These are phyloP conservation scores for Colletotrichum sp. DNA, from an alignment of 2,329 filamentous ascomycete genomes.

Conservation along the genomic window DNA sequence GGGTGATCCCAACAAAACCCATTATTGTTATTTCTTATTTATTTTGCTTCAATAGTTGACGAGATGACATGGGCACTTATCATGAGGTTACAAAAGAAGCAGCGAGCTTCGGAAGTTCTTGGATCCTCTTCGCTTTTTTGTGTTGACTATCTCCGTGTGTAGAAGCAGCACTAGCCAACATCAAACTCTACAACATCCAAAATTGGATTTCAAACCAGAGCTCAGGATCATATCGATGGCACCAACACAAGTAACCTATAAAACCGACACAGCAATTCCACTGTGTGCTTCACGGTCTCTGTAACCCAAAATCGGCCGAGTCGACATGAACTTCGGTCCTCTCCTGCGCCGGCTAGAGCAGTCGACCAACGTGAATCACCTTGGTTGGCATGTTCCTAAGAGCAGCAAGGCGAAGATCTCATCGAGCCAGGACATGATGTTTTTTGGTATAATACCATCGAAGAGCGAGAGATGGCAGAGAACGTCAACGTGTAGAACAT, in stretches of 20 bases:
- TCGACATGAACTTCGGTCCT: rapidly evolving
- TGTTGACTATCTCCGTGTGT: background rate
- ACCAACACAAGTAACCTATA: background rate
- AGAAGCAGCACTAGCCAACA: background rate
- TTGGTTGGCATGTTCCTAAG: background rate
- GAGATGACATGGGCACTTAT: rapidly evolving
- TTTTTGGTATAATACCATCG: too few relatives aligned
- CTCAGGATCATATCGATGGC: background rate
- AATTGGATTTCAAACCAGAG: too few relatives aligned
- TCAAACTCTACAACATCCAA: too few relatives aligned
- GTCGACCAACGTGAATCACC: background rate
- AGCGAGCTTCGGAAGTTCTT: background rate
- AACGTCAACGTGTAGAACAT: rapidly evolving
- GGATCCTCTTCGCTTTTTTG: rapidly evolving
- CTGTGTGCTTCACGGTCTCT: background rate
- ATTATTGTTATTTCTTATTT: background rate
- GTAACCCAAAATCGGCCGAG: rapidly evolving
- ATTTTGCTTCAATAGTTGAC: background rate
- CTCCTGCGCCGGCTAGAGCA: background rate
- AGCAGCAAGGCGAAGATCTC: too few relatives aligned
- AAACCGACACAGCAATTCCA: rapidly evolving
- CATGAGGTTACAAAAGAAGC: background rate
- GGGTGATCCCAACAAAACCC: too few relatives aligned
- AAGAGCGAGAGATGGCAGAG: background rate
- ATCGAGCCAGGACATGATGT: too few relatives aligned